A percentile compares a stretch with the other conserved stretches of the same genome.
phyloP scores from a whole-genome alignment of 129 eudicot species.

The Flaveria bidentis region DNA sequence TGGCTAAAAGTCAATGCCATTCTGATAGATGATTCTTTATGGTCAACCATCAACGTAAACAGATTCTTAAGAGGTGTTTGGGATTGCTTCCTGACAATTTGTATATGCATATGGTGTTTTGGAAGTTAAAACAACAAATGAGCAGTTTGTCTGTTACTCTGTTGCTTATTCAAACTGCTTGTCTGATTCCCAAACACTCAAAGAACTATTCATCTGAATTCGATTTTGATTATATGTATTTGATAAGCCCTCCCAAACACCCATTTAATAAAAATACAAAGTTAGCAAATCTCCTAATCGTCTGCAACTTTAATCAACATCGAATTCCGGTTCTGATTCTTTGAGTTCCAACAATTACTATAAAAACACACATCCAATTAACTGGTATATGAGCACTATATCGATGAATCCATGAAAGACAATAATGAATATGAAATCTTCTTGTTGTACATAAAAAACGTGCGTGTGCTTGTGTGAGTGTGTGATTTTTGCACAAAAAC shows the following conservation, averaged over 20 bases:
- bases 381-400: neutral
- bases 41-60: neutral
- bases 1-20: neutral
- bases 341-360: neutral
- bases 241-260: conserved; percentile 13
- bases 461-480: neutral
- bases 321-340: neutral
- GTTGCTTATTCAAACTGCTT: no score
- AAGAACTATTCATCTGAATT: no score
- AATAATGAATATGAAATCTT: conserved; percentile 9
- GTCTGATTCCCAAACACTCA: no score
- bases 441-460: neutral
- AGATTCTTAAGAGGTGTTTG: neutral
- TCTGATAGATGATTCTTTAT: neutral
- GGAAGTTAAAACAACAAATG: neutral
- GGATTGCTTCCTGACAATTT: neutral
- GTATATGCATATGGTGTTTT: neutral
- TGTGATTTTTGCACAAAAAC: neutral
- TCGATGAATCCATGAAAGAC: neutral
- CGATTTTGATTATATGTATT: no score
- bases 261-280: neutral
- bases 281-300: neutral
- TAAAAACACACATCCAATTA: neutral
- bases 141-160: neutral
- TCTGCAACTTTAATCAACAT: neutral